Percentiles rank a stretch among this genome's conserved stretches.
Conservation (phyloP, 2,329 filamentous ascomycete species). For the Aspergillus oerlinghausenensis region DNA sequence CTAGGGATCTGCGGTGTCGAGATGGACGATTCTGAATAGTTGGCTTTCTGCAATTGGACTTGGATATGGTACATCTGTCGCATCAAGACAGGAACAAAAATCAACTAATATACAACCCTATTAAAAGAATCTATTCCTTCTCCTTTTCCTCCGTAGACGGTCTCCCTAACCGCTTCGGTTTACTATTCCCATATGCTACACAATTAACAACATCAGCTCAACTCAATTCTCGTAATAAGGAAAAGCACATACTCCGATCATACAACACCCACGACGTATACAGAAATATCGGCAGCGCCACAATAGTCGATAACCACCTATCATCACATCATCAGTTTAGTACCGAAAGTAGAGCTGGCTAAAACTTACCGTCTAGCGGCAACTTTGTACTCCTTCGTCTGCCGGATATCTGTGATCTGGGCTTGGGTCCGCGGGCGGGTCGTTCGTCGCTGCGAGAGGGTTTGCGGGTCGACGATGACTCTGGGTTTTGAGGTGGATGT, state of each 20-base stretch:
- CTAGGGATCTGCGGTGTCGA: conserved; percentile 9
- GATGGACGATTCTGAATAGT: not conserved
- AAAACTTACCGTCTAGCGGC: conserved; percentile 31
- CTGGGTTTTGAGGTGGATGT: not conserved
- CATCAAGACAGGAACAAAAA: too few relatives aligned
- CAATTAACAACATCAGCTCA: not conserved
- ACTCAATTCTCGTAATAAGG: not conserved
- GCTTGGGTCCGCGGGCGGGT: conserved; percentile 1
- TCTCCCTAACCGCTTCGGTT: conserved; percentile 10
- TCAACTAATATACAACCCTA: not conserved
- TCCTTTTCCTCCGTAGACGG: not conserved
- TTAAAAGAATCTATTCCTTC: too few relatives aligned
- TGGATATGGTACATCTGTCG: too few relatives aligned
- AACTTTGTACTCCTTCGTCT: conserved; percentile 39
- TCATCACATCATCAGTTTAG: conserved; percentile 1
- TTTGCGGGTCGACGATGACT: conserved; percentile 5
- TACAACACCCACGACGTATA: conserved; percentile 31
- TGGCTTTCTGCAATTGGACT: not conserved
- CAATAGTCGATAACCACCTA: conserved; percentile 31
- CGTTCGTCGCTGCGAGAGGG: conserved; percentile 7
- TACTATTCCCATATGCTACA: conserved; percentile 25
- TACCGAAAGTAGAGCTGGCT: too few relatives aligned
- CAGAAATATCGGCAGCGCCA: conserved; percentile 29
- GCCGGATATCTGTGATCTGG: conserved; percentile 28
- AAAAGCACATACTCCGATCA: conserved; percentile 26